Percentiles rank a stretch among this genome's conserved stretches.
Conservation (phyloP, 1,139 yeast species). For the Protomyces gravidus region DNA sequence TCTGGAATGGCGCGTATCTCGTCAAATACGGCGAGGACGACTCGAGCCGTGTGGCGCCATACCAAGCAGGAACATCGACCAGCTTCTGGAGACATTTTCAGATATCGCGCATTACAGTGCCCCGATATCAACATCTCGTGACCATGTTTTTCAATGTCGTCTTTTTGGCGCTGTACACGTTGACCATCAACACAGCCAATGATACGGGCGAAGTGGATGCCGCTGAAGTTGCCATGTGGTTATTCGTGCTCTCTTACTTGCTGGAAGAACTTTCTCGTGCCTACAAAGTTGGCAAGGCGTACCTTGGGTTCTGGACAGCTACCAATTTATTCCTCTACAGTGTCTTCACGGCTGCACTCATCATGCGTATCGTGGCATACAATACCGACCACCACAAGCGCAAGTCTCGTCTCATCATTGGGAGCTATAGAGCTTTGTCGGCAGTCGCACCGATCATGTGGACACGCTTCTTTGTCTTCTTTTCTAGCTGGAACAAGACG, state of each 20-base stretch:
- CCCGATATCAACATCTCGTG: slow-evolving; percentile 69
- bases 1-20: slow-evolving; percentile 19
- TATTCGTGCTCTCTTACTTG: slow-evolving; percentile 63
- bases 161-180: slow-evolving; percentile 59
- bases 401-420: slow-evolving; percentile 50
- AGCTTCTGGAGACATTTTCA: slow-evolving; percentile 16
- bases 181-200: slow-evolving; percentile 55
- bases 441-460: slow-evolving; percentile 86
- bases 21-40: slow-evolving; percentile 27
- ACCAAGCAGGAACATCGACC: slow-evolving; percentile 8
- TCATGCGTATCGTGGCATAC: slow-evolving; percentile 55
- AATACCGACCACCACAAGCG: slow-evolving; percentile 36
- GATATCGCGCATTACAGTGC: slow-evolving; percentile 47
- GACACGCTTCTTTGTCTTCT: slow-evolving; percentile 76
- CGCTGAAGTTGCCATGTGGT: slow-evolving; percentile 56
- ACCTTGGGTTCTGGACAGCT: slow-evolving; percentile 74
- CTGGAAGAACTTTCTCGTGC: slow-evolving; percentile 65
- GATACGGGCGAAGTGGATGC: slow-evolving; percentile 44
- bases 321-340: slow-evolving; percentile 47
- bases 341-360: slow-evolving; percentile 38
- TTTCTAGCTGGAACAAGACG: slow-evolving; percentile 24
- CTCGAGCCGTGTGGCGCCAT: slow-evolving; percentile 12
- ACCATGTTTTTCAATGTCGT: slow-evolving; percentile 66
- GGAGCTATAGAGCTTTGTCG: slow-evolving; percentile 67
- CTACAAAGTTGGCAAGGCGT: slow-evolving; percentile 65